These are phyloP conservation scores for Pseudogymnoascus sp. DNA, from an alignment of 2,329 filamentous ascomycete genomes.

Conservation along the genomic window DNA sequence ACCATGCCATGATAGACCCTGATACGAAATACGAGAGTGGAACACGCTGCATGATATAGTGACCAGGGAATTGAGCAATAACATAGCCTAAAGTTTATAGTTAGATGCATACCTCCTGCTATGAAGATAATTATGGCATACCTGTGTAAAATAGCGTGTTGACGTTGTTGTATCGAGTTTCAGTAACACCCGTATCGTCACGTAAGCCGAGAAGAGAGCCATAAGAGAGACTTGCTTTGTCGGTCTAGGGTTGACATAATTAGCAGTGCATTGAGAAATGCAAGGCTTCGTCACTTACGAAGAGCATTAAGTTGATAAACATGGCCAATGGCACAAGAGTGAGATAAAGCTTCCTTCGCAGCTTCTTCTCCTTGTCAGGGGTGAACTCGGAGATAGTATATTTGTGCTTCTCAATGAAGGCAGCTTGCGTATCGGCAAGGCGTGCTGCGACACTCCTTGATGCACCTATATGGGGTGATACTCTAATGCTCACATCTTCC, in stretches of 20 bases:
- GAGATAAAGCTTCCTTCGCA: slow-evolving; percentile 29
- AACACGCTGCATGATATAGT: slow-evolving; percentile 34
- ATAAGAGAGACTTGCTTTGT: slow-evolving; percentile 34
- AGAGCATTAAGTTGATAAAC: slow-evolving; percentile 31
- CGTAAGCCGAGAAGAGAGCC: slow-evolving; percentile 34
- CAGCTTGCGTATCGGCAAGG: too few species aligned
- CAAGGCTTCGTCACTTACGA: slow-evolving; percentile 22
- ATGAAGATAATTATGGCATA: slow-evolving; percentile 14
- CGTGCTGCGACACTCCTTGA: too few species aligned
- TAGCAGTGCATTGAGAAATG: too few species aligned
- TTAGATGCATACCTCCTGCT: not conserved
- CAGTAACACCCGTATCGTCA: slow-evolving; percentile 32
- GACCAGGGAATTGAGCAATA: slow-evolving; percentile 31
- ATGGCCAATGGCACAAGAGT: slow-evolving; percentile 28
- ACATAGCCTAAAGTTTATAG: slow-evolving; percentile 27
- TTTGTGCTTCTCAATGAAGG: slow-evolving; percentile 27
- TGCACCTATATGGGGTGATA: too few species aligned
- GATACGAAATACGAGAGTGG: slow-evolving; percentile 32
- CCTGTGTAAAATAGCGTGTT: slow-evolving; percentile 36
- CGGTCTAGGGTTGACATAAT: slow-evolving; percentile 22
- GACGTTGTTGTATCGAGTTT: slow-evolving; percentile 33
- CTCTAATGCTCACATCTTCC: too few species aligned
- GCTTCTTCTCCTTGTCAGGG: slow-evolving; percentile 26
- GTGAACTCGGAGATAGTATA: slow-evolving; percentile 26
- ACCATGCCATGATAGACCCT: slow-evolving; percentile 29